Evolutionary conservation across 139 green algal genomes (phyloP).

Genomic region (Klebsormidium nitens): DNA sequence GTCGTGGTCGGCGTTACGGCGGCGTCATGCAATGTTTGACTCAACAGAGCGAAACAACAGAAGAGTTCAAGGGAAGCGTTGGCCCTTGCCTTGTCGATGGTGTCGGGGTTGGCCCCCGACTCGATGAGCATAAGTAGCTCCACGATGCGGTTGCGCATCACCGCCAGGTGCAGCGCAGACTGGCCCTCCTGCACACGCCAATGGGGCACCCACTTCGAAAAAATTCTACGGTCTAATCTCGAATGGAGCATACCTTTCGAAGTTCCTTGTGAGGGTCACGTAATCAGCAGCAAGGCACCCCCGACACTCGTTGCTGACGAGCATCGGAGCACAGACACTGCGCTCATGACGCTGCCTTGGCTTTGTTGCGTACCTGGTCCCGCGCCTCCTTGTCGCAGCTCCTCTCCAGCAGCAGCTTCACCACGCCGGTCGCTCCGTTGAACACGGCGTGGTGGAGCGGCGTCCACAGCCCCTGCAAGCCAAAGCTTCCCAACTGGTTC

Average conservation of each 20-base stretch:
- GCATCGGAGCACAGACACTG: no score
- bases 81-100: conserved; percentile 10
- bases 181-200: conserved; percentile 21
- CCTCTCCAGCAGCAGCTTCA: conserved; percentile 5
- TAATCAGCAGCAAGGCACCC: no score
- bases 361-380: conserved; percentile 20
- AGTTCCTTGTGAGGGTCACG: no score
- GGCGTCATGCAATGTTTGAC: background rate
- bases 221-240: no score
- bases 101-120: conserved; percentile 21
- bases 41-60: background rate
- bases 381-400: conserved; percentile 4
- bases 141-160: conserved; percentile 21
- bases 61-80: background rate
- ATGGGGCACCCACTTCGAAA: no score
- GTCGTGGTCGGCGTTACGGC: no score
- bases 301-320: no score
- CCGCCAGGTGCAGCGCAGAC: conserved; percentile 15
- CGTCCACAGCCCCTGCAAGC: conserved; percentile 22
- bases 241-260: no score
- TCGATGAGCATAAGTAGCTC: conserved; percentile 25
- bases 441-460: conserved; percentile 15
- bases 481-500: background rate
- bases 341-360: no score
- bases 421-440: conserved; percentile 10